Base-by-base conservation (phyloP, 2,329 filamentous ascomycete species). In the Verticillium dahliae region DNA sequence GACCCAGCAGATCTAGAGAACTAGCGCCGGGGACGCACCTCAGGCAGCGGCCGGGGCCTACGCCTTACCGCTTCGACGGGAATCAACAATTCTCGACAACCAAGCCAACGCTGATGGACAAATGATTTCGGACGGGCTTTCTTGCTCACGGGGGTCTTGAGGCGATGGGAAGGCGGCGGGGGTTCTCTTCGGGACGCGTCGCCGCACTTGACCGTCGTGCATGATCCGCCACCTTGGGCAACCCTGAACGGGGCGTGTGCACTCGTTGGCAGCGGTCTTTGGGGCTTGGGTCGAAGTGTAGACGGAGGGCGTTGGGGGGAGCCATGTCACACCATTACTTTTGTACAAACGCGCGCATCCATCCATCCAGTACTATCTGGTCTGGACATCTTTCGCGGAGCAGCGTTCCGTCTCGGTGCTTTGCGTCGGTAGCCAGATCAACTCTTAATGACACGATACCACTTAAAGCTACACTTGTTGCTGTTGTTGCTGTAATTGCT, bases 371-470 rank as follows among this genome's bases (percentile, higher is more conserved):
- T 52, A 52, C 45, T 22, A 10, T 18, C 45, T 52, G 45, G 45
- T 52, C 18, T 52, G 45, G 45, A 18, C 45, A 52, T 52, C 45
- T 52, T 22, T 52, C 45, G 45, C 18, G 45, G 45, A 52, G 45
- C 45, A 52, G 45, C 45, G 45, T 52, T 18, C 45, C 45, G 45
- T 52, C 45, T 18, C 45, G 45, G 45, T 52, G 45, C 45, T 52
- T 52, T 52, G 45, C 45, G 45, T 52, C n/a, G 45, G 45, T 52
- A 52, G n/a, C 45, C 45, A 52, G 45, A 52, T 52, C 45, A 52
- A 52, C 45, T 22, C 45, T 52, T 58, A 58, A 58, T 58, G 57
- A 31, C 45, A 58, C 57, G 57, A 58, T 58, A 58, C 57, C 57
- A 52, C 45, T 52, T 52, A 27, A 52, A 52, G 18, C 45, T 11